A percentile compares a stretch with the other conserved stretches of the same genome.
These are phyloP conservation scores for Euptelea pleiosperma DNA, from an alignment of 164 flowering plant species.

Conservation along the genomic window DNA sequence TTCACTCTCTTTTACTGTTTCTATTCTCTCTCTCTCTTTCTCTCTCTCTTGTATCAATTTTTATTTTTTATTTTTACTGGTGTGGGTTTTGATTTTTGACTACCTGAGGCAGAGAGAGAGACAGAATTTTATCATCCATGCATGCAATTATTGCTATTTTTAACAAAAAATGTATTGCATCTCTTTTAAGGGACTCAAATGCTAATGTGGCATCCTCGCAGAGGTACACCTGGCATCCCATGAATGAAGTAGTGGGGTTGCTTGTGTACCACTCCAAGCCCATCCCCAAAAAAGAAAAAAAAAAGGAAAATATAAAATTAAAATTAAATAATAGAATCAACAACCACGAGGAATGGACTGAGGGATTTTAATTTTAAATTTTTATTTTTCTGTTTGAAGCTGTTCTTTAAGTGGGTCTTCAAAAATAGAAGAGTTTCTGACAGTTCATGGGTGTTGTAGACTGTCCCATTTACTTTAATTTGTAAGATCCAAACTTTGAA, in stretches of 20 bases:
- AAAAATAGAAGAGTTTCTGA: constrained; percentile 5
- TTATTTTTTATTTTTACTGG: neutral
- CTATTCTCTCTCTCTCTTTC: constrained; percentile 15
- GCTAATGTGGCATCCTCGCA: constrained; percentile 17
- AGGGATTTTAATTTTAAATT: neutral
- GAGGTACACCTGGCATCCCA: constrained; percentile 25
- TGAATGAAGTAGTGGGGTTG: constrained; percentile 27
- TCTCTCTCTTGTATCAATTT: neutral
- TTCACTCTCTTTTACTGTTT: constrained; percentile 8
- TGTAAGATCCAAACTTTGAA: no score
- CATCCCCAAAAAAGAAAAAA: constrained; percentile 5
- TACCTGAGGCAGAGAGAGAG: no score
- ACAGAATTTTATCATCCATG: no score
- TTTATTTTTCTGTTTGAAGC: constrained; percentile 1
- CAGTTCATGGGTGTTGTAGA: constrained; percentile 11
- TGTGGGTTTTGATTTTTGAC: neutral
- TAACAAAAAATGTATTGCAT: constrained; percentile 21
- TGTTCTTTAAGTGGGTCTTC: constrained; percentile 1
- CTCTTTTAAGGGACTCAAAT: constrained; percentile 40
- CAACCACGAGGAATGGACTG: constrained; percentile 11
- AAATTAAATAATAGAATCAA: constrained; percentile 9
- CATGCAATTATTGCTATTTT: constrained; percentile 39
- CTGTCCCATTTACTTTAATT: constrained; percentile 2
- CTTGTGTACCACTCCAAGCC: constrained; percentile 34
- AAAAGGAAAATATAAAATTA: neutral